These are phyloP conservation scores for Fusarium musae DNA, from an alignment of 2,329 filamentous ascomycete species.

Conservation along the genomic window DNA sequence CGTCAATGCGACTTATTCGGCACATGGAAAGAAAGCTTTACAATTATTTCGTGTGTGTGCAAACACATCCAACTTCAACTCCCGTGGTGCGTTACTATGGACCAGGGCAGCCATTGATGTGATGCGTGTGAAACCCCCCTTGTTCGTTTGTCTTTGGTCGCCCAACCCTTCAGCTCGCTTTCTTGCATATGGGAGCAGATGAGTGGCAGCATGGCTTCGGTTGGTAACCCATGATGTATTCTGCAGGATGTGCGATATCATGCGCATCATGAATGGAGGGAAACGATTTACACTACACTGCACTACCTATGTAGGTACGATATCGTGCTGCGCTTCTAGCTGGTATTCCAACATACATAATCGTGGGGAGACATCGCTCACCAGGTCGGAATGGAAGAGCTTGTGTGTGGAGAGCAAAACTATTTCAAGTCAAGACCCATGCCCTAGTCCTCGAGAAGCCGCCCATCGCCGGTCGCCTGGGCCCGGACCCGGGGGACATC, in stretches of 20 bases:
- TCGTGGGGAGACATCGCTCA: conserved; percentile 10
- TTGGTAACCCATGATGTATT: conserved; percentile 28
- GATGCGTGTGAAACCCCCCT: conserved; percentile 26
- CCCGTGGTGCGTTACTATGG: conserved; percentile 33
- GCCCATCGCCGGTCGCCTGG: conserved; percentile 30
- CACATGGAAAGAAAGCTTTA: conserved; percentile 35
- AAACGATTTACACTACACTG: conserved; percentile 2
- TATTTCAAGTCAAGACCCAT: conserved; percentile 28
- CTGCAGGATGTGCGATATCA: conserved; percentile 24
- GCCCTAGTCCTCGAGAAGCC: conserved; percentile 29
- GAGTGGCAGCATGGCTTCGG: conserved; percentile 23
- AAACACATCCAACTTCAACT: conserved; percentile 32
- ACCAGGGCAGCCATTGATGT: conserved; percentile 8
- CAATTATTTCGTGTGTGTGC: conserved; percentile 22
- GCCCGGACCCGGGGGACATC: conserved; percentile 34
- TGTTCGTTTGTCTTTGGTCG: conserved; percentile 26
- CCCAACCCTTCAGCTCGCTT: conserved; percentile 33
- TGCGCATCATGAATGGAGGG: conserved; percentile 20
- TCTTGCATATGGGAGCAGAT: conserved; percentile 38
- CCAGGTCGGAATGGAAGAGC: conserved; percentile 10
- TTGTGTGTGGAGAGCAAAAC: conserved; percentile 28
- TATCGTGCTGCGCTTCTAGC: conserved; percentile 3
- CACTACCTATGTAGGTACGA: conserved; percentile 1
- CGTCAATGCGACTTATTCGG: conserved; percentile 37
- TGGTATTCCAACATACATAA: neutral